These are phyloP conservation scores for Debaryomyces udenii DNA, from an alignment of 1,139 yeast species.

Conservation along the genomic window DNA sequence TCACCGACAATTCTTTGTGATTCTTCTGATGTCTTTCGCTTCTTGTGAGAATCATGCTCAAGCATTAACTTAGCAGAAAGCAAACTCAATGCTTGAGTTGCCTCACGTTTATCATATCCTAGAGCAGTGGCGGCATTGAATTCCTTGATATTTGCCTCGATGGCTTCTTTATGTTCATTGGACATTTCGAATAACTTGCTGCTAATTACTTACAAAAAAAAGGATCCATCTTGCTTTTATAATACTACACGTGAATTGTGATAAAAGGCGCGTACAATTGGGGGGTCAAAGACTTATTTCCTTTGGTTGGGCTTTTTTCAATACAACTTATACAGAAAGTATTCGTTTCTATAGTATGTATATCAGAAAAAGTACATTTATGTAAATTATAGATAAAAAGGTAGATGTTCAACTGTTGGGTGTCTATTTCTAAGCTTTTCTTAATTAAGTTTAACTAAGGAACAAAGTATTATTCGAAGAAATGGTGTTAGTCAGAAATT, in stretches of 20 bases:
- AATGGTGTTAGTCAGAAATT: constrained; percentile 3
- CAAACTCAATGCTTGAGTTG: constrained; percentile 20
- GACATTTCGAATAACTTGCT: constrained; percentile 1
- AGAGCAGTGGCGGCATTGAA: constrained; percentile 25
- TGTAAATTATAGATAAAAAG: too few relatives aligned
- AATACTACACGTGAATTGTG: neutral
- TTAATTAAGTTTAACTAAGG: too few relatives aligned
- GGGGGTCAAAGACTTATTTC: too few relatives aligned
- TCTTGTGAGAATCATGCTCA: constrained; percentile 21
- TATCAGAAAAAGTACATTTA: too few relatives aligned
- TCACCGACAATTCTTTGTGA: constrained; percentile 22
- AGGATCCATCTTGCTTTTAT: neutral
- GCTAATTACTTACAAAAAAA: neutral
- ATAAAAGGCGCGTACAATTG: too few relatives aligned
- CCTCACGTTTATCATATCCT: constrained; percentile 27
- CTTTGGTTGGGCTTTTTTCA: too few relatives aligned
- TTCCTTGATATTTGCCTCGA: constrained; percentile 27
- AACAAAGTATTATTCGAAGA: too few relatives aligned
- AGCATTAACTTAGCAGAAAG: constrained; percentile 27
- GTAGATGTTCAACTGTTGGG: too few relatives aligned
- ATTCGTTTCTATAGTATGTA: too few relatives aligned
- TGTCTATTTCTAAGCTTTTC: too few relatives aligned
- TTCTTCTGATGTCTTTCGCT: constrained; percentile 18
- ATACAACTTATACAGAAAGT: too few relatives aligned
- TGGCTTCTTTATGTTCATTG: constrained; percentile 22